phyloP scores from a whole-genome alignment of 177 flowering plant species.

The Vitis hybrid region DNA sequence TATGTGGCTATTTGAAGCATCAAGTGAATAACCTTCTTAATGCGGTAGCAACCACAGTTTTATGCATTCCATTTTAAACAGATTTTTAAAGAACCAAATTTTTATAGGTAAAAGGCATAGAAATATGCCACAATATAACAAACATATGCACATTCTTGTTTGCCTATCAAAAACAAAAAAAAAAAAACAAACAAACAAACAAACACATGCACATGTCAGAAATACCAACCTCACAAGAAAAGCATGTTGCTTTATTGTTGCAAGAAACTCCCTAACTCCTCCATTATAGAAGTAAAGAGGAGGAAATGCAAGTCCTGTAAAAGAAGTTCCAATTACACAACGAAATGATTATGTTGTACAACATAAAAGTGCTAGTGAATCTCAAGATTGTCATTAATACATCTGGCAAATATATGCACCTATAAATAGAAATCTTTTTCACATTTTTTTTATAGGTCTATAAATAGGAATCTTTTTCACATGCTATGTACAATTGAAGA shows the following conservation, averaged over 20 bases:
- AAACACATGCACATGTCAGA: neutral
- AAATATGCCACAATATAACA: no score
- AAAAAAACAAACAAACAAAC: neutral
- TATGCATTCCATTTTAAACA: no score
- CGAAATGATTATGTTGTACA: neutral
- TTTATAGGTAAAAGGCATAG: no score
- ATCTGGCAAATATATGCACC: neutral
- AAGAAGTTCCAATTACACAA: slow-evolving; percentile 1
- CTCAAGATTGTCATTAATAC: no score
- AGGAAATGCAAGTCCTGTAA: slow-evolving; percentile 92
- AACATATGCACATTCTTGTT: no score
- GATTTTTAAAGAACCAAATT: no score
- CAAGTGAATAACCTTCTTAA: no score
- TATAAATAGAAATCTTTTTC: neutral
- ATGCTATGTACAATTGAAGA: neutral
- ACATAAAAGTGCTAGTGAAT: neutral
- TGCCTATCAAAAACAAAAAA: neutral
- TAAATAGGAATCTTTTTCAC: neutral
- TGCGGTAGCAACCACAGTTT: no score
- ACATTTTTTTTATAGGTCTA: neutral
- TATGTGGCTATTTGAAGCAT: no score
- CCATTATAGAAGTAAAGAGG: slow-evolving; percentile 98
- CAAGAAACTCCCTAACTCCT: slow-evolving; percentile 91
- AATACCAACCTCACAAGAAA: slow-evolving; percentile 73
- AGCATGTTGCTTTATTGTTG: slow-evolving; percentile 79